A percentile compares a stretch with the other conserved stretches of the same genome.
phyloP scores from a whole-genome alignment of 345 rosid genomes.

The Eucalyptus fibrosa region DNA sequence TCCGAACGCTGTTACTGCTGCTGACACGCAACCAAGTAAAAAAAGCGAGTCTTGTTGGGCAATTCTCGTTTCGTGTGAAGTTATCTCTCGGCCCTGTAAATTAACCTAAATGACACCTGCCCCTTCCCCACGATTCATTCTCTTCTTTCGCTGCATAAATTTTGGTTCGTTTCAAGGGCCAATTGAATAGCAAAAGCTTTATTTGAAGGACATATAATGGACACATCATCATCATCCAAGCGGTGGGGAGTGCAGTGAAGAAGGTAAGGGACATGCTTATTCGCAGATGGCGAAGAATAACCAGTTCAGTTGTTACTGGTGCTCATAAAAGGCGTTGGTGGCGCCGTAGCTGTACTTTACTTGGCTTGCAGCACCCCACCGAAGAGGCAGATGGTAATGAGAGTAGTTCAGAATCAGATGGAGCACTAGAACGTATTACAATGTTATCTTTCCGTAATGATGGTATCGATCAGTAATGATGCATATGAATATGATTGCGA shows the following conservation, averaged over 20 bases:
- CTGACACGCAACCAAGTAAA: neutral
- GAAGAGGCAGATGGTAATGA: neutral
- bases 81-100: neutral
- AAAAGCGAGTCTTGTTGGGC: neutral
- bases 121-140: neutral
- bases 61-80: neutral
- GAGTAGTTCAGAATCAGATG: neutral
- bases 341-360: neutral
- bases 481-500: neutral
- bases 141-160: neutral
- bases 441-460: neutral
- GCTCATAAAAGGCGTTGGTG: neutral
- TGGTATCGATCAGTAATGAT: neutral
- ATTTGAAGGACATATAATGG: neutral
- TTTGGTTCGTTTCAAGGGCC: neutral
- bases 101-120: neutral
- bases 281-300: neutral
- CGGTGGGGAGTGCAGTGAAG: neutral
- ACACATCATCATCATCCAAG: neutral
- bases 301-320: neutral
- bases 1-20: neutral
- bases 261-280: neutral
- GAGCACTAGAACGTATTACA: neutral
- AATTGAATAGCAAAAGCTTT: neutral
- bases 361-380: neutral